A percentile compares a stretch with the other conserved stretches of the same genome.
Evolutionary conservation across 495 filamentous ascomycete genomes (phyloP).

Genomic region (Aspergillus steynii): DNA sequence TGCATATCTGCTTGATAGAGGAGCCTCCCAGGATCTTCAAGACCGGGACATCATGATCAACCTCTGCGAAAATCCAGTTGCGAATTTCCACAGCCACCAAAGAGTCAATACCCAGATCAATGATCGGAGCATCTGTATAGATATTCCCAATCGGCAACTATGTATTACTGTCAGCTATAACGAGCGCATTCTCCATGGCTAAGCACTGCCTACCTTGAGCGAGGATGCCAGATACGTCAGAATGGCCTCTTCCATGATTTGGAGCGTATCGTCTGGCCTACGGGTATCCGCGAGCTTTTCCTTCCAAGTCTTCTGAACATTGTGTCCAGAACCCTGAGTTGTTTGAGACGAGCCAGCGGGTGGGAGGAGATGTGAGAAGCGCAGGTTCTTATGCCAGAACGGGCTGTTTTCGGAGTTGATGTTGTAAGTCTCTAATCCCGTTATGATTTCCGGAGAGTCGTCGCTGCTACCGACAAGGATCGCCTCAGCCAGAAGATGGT

Average conservation of each 20-base stretch:
- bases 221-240: conserved; percentile 1
- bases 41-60: conserved; percentile 44
- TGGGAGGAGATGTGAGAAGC: conserved; percentile 17
- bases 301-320: too few relatives aligned
- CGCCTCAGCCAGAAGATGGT: conserved; percentile 35
- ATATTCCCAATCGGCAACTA: conserved; percentile 10
- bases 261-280: too few relatives aligned
- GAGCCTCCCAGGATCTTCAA: conserved; percentile 49
- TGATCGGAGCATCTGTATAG: conserved; percentile 10
- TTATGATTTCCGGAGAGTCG: conserved; percentile 12
- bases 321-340: too few relatives aligned
- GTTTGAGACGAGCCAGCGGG: too few relatives aligned
- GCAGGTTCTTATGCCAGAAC: conserved; percentile 26
- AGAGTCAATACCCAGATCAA: conserved; percentile 37
- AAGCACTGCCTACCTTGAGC: conserved; percentile 1
- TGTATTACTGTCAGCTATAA: background rate
- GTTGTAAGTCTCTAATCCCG: conserved; percentile 10
- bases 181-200: background rate
- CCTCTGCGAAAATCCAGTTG: conserved; percentile 30
- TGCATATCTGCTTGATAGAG: conserved; percentile 16
- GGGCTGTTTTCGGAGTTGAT: background rate
- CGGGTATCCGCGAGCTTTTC: too few relatives aligned
- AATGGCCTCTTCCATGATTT: conserved; percentile 5
- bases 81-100: conserved; percentile 32
- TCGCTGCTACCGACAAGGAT: conserved; percentile 9